phyloP scores from a whole-genome alignment of 2,329 filamentous ascomycete species.

The Aureobasidium subglaciale region DNA sequence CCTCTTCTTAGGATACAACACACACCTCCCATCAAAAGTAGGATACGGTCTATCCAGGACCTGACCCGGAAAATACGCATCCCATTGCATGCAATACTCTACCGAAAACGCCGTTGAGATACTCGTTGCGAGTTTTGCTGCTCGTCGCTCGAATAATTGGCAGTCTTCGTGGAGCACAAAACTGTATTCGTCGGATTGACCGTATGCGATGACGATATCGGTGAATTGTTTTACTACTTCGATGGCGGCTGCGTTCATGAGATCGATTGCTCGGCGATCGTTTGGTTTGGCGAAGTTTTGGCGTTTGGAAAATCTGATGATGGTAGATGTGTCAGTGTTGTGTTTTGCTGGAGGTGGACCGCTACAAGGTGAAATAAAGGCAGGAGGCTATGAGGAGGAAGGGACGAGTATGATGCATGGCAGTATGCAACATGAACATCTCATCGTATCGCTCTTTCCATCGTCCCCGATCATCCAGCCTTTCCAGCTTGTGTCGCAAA shows the following conservation, averaged over 20 bases:
- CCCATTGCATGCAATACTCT: slow-evolving; percentile 80
- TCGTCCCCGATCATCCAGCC: too few relatives aligned
- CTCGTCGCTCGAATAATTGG: slow-evolving; percentile 75
- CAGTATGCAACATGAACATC: too few relatives aligned
- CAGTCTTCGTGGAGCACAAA: slow-evolving; percentile 84
- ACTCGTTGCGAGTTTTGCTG: slow-evolving; percentile 82
- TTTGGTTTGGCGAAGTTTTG: slow-evolving; percentile 90
- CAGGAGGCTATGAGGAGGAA: too few relatives aligned
- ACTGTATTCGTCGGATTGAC: slow-evolving; percentile 91
- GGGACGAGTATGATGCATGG: too few relatives aligned
- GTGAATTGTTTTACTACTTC: slow-evolving; percentile 76
- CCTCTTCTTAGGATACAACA: slow-evolving; percentile 74
- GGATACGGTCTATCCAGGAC: slow-evolving; percentile 69
- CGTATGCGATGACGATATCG: slow-evolving; percentile 82
- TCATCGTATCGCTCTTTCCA: too few relatives aligned
- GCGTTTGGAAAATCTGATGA: slow-evolving; percentile 64
- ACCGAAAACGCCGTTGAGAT: slow-evolving; percentile 90
- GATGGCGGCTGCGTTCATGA: slow-evolving; percentile 92
- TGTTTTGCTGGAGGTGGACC: background rate
- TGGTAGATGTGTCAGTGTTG: background rate
- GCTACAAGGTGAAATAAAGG: too few relatives aligned
- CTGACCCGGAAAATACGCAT: slow-evolving; percentile 63
- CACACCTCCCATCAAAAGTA: slow-evolving; percentile 86
- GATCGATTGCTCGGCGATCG: slow-evolving; percentile 73
- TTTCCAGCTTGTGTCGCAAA: too few relatives aligned